Evolutionary conservation across 768 basidiomycete species (phyloP).

Genomic region (Pleurotus pulmonarius): DNA sequence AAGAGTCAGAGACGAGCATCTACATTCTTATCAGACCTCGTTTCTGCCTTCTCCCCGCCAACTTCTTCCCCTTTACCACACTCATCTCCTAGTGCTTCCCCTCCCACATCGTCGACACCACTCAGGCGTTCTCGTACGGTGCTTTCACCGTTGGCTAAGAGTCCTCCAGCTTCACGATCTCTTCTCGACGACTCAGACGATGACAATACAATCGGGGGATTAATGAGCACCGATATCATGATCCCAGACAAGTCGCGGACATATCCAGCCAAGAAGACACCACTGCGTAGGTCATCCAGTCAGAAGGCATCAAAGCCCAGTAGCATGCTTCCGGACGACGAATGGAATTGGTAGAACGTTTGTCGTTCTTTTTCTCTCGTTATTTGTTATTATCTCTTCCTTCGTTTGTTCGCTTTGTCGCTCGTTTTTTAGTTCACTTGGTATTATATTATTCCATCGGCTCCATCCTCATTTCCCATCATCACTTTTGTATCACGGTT

Average conservation of each 20-base stretch:
- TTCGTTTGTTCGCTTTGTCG: neutral
- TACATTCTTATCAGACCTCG: slow-evolving; percentile 56
- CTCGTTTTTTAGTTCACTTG: neutral
- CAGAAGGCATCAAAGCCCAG: neutral
- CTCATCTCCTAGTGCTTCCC: slow-evolving; percentile 18
- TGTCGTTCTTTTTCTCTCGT: neutral
- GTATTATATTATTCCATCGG: neutral
- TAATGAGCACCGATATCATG: slow-evolving; percentile 23
- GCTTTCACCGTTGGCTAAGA: slow-evolving; percentile 9
- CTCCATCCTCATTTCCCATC: neutral
- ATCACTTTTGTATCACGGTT: neutral
- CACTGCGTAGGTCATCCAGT: neutral
- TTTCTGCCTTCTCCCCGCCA: slow-evolving; percentile 38
- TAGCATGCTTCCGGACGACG: slow-evolving; percentile 8
- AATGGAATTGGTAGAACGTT: slow-evolving; percentile 53
- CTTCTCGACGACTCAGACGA: slow-evolving; percentile 39
- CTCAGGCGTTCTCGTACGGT: slow-evolving; percentile 15
- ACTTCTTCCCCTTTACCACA: slow-evolving; percentile 21
- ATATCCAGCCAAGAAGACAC: slow-evolving; percentile 4
- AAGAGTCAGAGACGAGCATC: slow-evolving; percentile 71
- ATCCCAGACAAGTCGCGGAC: slow-evolving; percentile 21
- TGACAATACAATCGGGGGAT: slow-evolving; percentile 12
- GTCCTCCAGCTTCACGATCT: slow-evolving; percentile 17
- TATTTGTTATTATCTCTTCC: neutral
- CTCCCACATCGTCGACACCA: slow-evolving; percentile 11